phyloP scores from a whole-genome alignment of 2,329 filamentous ascomycete genomes.

The Pyrenophora graminea region DNA sequence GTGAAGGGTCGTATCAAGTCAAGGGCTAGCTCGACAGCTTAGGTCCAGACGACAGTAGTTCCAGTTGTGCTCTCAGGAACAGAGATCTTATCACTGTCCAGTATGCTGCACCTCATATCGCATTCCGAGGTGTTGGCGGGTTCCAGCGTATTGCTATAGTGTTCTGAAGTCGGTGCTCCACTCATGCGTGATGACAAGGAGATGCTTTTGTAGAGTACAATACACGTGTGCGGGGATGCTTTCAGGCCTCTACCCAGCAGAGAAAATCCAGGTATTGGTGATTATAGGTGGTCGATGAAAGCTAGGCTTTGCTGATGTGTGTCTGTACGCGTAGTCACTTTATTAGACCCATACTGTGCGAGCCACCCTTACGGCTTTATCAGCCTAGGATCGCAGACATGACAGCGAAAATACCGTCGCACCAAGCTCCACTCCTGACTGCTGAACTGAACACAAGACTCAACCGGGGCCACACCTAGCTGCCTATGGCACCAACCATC shows the following conservation, averaged over 20 bases:
- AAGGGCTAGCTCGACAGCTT: not conserved
- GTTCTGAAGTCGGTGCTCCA: no score
- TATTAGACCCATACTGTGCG: not conserved
- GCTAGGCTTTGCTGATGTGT: slow-evolving; percentile 2
- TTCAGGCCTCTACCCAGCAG: slow-evolving; percentile 1
- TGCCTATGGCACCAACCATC: slow-evolving; percentile 1
- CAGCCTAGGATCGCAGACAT: not conserved
- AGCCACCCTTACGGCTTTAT: slow-evolving; percentile 1
- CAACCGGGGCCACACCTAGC: slow-evolving; percentile 5
- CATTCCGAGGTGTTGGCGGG: not conserved
- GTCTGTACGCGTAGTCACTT: slow-evolving; percentile 5
- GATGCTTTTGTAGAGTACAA: not conserved
- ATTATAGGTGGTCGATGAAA: no score
- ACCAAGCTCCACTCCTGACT: slow-evolving; percentile 1
- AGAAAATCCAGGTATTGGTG: not conserved
- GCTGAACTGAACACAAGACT: slow-evolving; percentile 6
- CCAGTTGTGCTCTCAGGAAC: not conserved
- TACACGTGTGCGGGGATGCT: not conserved
- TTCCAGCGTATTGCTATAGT: no score
- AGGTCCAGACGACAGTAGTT: not conserved
- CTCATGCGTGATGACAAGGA: no score
- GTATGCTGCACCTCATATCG: slow-evolving; percentile 3
- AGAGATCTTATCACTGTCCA: not conserved
- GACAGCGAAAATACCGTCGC: slow-evolving; percentile 2
- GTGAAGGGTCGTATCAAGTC: not conserved